A percentile compares a stretch with the other conserved stretches of the same genome.
Conservation (phyloP, 176 grass and related monocot species). For the Oryza australiensis region DNA sequence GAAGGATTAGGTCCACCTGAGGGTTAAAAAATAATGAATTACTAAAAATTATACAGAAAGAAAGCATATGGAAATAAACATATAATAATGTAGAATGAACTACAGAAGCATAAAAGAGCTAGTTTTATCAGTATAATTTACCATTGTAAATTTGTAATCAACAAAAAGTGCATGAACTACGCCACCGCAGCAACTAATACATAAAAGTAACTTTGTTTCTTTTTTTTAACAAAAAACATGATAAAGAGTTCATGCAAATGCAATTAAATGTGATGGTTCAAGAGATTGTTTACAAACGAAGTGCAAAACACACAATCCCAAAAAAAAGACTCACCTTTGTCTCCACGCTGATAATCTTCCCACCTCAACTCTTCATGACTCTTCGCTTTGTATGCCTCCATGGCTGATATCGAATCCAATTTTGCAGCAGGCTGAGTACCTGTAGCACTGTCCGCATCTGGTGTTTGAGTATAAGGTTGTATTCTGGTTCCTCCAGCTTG, state of each 20-base stretch:
- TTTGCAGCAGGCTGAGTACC: conserved; percentile 64
- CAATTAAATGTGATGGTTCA: conserved; percentile 11
- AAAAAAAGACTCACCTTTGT: conserved; percentile 62
- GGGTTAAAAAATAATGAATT: conserved; percentile 35
- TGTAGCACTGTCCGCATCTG: conserved; percentile 69
- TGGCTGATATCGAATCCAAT: conserved; percentile 90
- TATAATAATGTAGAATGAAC: conserved; percentile 30
- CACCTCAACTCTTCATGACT: conserved; percentile 97
- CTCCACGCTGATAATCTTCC: conserved; percentile 87
- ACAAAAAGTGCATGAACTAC: conserved; percentile 6
- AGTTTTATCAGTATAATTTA: background rate
- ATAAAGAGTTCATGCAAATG: background rate
- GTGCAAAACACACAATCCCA: background rate
- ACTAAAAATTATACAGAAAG: background rate
- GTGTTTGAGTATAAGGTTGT: conserved; percentile 63
- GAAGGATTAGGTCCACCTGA: conserved; percentile 78
- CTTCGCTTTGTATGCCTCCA: conserved; percentile 92
- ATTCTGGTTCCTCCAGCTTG: conserved; percentile 81
- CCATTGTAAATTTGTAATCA: background rate
- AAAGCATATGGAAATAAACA: conserved; percentile 31
- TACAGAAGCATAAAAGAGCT: background rate
- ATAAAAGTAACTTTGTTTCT: conserved; percentile 16
- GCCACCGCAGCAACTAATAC: background rate
- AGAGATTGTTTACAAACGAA: conserved; percentile 10
- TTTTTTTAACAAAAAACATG: background rate